Evolutionary conservation across 352 stramenopile species (phyloP).

Genomic region (Globisporangium cylindrosporum): DNA sequence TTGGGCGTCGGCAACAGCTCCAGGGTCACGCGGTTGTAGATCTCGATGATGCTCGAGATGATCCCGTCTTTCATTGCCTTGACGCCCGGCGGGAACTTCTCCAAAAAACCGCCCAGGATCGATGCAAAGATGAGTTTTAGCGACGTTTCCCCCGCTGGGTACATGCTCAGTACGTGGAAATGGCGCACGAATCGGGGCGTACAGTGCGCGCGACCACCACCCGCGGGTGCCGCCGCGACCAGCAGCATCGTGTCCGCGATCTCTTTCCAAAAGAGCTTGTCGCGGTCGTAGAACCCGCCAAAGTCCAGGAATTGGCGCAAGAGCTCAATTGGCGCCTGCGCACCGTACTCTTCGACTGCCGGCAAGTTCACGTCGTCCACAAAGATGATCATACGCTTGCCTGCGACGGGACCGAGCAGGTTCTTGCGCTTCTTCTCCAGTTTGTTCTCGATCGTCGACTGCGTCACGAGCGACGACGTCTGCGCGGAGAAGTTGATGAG

Average conservation of each 20-base stretch:
- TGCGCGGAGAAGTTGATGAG: slow-evolving; percentile 92
- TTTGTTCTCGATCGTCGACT: slow-evolving; percentile 91
- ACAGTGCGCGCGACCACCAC: slow-evolving; percentile 78
- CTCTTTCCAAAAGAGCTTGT: slow-evolving; percentile 97
- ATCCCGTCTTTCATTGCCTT: slow-evolving; percentile 76
- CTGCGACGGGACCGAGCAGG: slow-evolving; percentile 84
- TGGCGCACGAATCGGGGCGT: slow-evolving; percentile 94
- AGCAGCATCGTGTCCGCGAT: slow-evolving; percentile 92
- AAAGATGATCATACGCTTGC: slow-evolving; percentile 91
- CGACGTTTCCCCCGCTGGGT: slow-evolving; percentile 80
- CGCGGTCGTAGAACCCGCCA: slow-evolving; percentile 94
- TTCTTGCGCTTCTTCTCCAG: slow-evolving; percentile 96
- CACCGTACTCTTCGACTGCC: slow-evolving; percentile 92
- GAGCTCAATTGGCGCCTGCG: slow-evolving; percentile 92
- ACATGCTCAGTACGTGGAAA: slow-evolving; percentile 95
- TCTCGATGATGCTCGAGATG: slow-evolving; percentile 90
- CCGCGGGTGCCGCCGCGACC: slow-evolving; percentile 87
- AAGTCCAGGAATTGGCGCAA: slow-evolving; percentile 94
- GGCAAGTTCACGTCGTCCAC: slow-evolving; percentile 96
- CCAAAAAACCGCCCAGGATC: slow-evolving; percentile 92
- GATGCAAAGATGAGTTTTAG: slow-evolving; percentile 92
- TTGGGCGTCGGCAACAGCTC: slow-evolving; percentile 92
- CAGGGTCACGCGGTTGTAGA: slow-evolving; percentile 91
- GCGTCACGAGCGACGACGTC: slow-evolving; percentile 87
- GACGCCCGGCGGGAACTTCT: slow-evolving; percentile 85